These are phyloP conservation scores for Mortierella sp. DNA, from an alignment of 371 early-diverging fungal genomes.

Conservation along the genomic window DNA sequence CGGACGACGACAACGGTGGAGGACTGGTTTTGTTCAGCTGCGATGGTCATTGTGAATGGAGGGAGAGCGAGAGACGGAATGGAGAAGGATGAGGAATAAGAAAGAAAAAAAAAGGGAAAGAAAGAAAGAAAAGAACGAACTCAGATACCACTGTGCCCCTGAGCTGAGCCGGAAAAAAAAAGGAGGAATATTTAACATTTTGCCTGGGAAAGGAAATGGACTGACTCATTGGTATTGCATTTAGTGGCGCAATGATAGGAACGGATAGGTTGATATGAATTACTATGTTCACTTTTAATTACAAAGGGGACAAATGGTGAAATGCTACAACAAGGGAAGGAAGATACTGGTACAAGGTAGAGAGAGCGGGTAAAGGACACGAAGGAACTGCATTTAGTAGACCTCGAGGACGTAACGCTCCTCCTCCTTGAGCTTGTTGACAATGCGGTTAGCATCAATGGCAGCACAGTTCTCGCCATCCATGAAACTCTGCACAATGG, in stretches of 20 bases:
- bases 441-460: slow-evolving; percentile 75
- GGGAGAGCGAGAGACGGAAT: neutral
- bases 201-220: neutral
- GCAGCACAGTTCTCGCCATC: slow-evolving; percentile 71
- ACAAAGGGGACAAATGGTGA: neutral
- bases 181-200: neutral
- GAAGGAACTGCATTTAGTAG: slow-evolving; percentile 67
- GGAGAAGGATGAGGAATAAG: neutral
- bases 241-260: neutral
- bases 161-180: neutral
- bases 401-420: slow-evolving; percentile 95
- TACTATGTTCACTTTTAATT: slow-evolving; percentile 1
- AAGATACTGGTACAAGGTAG: neutral
- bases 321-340: neutral
- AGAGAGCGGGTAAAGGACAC: neutral
- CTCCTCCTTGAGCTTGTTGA: slow-evolving; percentile 93
- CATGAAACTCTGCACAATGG: slow-evolving; percentile 85
- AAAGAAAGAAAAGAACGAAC: neutral
- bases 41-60: neutral
- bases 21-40: neutral
- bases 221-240: neutral
- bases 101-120: neutral
- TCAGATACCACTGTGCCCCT: neutral
- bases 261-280: too few species aligned
- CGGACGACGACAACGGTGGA: slow-evolving; percentile 8